Percentiles rank a stretch among this genome's conserved stretches.
phyloP scores from a whole-genome alignment of 2,329 filamentous ascomycete species.

The Metarhizium sp. region DNA sequence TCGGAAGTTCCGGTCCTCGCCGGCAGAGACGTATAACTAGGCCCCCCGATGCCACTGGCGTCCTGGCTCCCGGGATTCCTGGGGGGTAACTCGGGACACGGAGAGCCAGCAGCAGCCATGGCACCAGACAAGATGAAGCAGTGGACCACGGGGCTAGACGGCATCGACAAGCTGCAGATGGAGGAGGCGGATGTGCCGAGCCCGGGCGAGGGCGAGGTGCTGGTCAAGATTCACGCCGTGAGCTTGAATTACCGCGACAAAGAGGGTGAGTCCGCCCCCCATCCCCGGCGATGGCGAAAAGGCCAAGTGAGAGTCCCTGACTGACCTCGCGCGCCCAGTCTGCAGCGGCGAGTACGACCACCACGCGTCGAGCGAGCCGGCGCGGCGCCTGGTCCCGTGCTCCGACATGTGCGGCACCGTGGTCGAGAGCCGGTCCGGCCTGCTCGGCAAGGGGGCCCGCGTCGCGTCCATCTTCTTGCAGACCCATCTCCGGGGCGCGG shows the following conservation, averaged over 20 bases:
- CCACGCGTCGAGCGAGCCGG: slow-evolving; percentile 40
- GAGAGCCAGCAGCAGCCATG: not conserved
- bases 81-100: slow-evolving; percentile 2
- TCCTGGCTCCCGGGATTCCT: not conserved
- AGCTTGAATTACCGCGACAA: slow-evolving; percentile 42
- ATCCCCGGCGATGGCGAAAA: too few relatives aligned
- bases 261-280: slow-evolving; percentile 27
- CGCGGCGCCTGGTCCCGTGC: slow-evolving; percentile 47
- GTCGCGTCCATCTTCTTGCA: slow-evolving; percentile 58
- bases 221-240: slow-evolving; percentile 37
- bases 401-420: slow-evolving; percentile 63
- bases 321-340: slow-evolving; percentile 30
- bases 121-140: slow-evolving; percentile 27
- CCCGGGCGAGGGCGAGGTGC: slow-evolving; percentile 40
- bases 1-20: too few relatives aligned
- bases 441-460: slow-evolving; percentile 49
- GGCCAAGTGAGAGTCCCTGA: too few relatives aligned
- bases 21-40: not conserved
- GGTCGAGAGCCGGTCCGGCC: slow-evolving; percentile 27
- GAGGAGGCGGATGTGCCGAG: slow-evolving; percentile 34
- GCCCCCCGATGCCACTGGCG: not conserved
- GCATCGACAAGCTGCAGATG: slow-evolving; percentile 42
- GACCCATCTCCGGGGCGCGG: slow-evolving; percentile 47
- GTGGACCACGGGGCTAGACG: slow-evolving; percentile 47
- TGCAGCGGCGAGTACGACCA: slow-evolving; percentile 58